Percentiles rank a stretch among this genome's conserved stretches.
These are phyloP conservation scores for Phytophthora cactorum DNA, from an alignment of 352 stramenopile species.

Conservation along the genomic window DNA sequence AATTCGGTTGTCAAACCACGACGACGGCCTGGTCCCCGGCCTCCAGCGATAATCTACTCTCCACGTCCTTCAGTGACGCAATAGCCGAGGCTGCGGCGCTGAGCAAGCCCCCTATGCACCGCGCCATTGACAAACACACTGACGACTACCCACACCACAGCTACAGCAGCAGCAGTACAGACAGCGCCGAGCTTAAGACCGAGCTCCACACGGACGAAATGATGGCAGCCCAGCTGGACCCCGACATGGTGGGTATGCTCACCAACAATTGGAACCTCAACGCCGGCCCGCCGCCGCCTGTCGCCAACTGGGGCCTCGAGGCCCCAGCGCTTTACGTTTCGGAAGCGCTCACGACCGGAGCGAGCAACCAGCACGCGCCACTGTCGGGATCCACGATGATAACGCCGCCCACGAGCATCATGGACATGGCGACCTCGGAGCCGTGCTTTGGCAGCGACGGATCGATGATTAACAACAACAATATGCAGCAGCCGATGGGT, in stretches of 20 bases:
- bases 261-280: constrained; percentile 41
- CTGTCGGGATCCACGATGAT: constrained; percentile 25
- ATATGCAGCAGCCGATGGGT: constrained; percentile 6
- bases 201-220: constrained; percentile 9
- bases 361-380: constrained; percentile 8
- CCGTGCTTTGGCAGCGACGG: constrained; percentile 7
- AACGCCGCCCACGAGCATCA: constrained; percentile 7
- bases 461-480: constrained; percentile 8
- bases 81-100: constrained; percentile 11
- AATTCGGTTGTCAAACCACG: constrained; percentile 13
- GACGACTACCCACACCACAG: background rate
- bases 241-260: constrained; percentile 44
- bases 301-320: constrained; percentile 24
- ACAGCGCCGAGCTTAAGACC: constrained; percentile 9
- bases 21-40: constrained; percentile 23
- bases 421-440: constrained; percentile 16
- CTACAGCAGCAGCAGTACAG: background rate
- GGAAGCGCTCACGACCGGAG: background rate
- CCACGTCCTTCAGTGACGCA: constrained; percentile 14
- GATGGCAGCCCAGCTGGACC: constrained; percentile 30
- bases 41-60: constrained; percentile 13
- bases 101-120: constrained; percentile 13
- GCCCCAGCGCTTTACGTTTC: constrained; percentile 16
- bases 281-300: constrained; percentile 11
- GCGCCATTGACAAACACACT: constrained; percentile 5